Evolutionary conservation across 73 alveolate species (phyloP).

Genomic region (Tetrahymena malaccensis): DNA sequence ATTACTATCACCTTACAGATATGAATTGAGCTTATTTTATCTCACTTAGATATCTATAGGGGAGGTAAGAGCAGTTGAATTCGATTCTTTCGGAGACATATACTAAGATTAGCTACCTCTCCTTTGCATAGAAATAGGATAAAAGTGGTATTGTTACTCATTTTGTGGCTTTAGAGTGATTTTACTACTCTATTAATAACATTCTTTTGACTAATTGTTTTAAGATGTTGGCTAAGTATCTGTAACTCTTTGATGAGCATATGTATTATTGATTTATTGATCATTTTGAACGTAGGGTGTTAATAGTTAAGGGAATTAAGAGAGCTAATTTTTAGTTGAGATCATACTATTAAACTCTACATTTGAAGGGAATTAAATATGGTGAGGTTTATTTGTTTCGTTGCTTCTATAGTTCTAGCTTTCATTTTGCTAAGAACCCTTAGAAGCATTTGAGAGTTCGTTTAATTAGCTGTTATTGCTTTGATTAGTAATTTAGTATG

Average conservation of each 20-base stretch:
- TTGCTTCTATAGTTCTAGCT: background rate
- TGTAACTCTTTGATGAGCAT: background rate
- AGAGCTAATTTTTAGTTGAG: background rate
- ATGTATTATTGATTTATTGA: background rate
- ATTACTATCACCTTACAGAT: background rate
- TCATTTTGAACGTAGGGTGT: background rate
- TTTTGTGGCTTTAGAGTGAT: background rate
- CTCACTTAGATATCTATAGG: background rate
- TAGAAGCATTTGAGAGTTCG: background rate
- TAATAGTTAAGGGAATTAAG: background rate
- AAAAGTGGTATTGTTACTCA: background rate
- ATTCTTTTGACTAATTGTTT: background rate
- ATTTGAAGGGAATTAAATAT: background rate
- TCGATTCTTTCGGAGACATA: background rate
- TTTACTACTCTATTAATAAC: background rate
- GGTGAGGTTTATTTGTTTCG: background rate
- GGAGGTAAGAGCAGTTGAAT: background rate
- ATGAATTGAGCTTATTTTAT: background rate
- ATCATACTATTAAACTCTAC: background rate
- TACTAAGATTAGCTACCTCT: background rate
- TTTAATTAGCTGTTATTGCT: background rate
- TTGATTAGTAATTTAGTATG: background rate
- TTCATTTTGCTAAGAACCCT: background rate
- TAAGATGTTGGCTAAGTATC: background rate
- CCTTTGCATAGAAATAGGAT: background rate